phyloP scores from a whole-genome alignment of 805 yeast genomes.

The Komagataella pastoris region DNA sequence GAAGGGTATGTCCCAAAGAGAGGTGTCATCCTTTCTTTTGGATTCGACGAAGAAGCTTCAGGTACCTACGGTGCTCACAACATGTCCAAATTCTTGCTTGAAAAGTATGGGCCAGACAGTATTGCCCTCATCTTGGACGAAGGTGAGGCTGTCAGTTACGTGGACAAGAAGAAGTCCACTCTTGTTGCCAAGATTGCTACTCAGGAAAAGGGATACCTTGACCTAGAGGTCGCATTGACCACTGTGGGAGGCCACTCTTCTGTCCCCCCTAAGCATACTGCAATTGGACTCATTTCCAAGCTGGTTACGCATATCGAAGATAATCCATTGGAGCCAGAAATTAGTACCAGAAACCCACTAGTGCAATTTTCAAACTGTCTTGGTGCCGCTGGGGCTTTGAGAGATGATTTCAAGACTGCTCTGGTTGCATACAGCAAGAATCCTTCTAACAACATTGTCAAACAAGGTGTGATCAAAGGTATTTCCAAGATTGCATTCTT shows the following conservation, averaged over 20 bases:
- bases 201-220: slow-evolving; percentile 45
- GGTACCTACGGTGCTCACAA: slow-evolving; percentile 48
- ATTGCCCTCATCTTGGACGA: slow-evolving; percentile 59
- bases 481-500: slow-evolving; percentile 8
- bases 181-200: slow-evolving; percentile 41
- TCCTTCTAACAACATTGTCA: slow-evolving; percentile 17
- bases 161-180: slow-evolving; percentile 22
- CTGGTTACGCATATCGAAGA: slow-evolving; percentile 39
- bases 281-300: slow-evolving; percentile 56
- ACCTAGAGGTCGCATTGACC: slow-evolving; percentile 28
- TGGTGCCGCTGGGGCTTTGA: slow-evolving; percentile 26
- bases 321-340: slow-evolving; percentile 32
- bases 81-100: slow-evolving; percentile 30
- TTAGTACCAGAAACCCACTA: slow-evolving; percentile 44
- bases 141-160: slow-evolving; percentile 20
- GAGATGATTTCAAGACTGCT: slow-evolving; percentile 20
- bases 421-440: slow-evolving; percentile 5
- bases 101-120: slow-evolving; percentile 43
- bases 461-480: slow-evolving; percentile 18
- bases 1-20: slow-evolving; percentile 47
- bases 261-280: slow-evolving; percentile 67
- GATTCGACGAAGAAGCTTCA: slow-evolving; percentile 66
- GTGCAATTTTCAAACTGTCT: slow-evolving; percentile 42
- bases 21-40: slow-evolving; percentile 48
- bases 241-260: slow-evolving; percentile 77